Evolutionary conservation across 768 basidiomycete species (phyloP).

Genomic region (Agrocybe pediades): DNA sequence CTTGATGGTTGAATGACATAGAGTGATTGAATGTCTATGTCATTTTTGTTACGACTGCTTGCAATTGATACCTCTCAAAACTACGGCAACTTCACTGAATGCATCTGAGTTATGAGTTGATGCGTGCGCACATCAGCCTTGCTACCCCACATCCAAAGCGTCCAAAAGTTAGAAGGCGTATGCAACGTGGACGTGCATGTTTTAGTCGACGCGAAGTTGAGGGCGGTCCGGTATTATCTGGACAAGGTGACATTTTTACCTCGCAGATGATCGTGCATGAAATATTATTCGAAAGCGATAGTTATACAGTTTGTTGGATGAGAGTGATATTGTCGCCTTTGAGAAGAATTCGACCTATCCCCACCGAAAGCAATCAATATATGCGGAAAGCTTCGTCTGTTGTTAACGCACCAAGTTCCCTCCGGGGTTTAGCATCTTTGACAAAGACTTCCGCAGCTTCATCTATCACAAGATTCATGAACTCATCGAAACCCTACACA

Average conservation of each 20-base stretch:
- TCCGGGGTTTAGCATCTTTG: conserved; percentile 83
- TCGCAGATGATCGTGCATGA: background rate
- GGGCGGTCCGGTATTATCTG: background rate
- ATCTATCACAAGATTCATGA: conserved; percentile 98
- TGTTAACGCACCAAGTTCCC: conserved; percentile 70
- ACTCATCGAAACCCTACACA: conserved; percentile 96
- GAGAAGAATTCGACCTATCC: conserved; percentile 88
- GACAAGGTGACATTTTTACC: background rate
- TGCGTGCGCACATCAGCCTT: too few relatives aligned
- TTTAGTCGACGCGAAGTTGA: background rate
- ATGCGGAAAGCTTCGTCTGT: background rate
- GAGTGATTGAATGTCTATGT: too few relatives aligned
- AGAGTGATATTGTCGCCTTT: conserved; percentile 99
- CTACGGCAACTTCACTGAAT: too few relatives aligned
- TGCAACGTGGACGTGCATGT: too few relatives aligned
- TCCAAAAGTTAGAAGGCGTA: too few relatives aligned
- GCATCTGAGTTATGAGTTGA: too few relatives aligned
- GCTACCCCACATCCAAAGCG: too few relatives aligned
- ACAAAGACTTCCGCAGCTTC: conserved; percentile 92
- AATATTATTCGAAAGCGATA: background rate
- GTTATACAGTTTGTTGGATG: conserved; percentile 67
- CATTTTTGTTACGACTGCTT: too few relatives aligned
- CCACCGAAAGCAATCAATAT: conserved; percentile 7
- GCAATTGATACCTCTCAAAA: too few relatives aligned
- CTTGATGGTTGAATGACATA: too few relatives aligned